Evolutionary conservation across 2,329 filamentous ascomycete species (phyloP).

Genomic region (Laburnicola sp.): DNA sequence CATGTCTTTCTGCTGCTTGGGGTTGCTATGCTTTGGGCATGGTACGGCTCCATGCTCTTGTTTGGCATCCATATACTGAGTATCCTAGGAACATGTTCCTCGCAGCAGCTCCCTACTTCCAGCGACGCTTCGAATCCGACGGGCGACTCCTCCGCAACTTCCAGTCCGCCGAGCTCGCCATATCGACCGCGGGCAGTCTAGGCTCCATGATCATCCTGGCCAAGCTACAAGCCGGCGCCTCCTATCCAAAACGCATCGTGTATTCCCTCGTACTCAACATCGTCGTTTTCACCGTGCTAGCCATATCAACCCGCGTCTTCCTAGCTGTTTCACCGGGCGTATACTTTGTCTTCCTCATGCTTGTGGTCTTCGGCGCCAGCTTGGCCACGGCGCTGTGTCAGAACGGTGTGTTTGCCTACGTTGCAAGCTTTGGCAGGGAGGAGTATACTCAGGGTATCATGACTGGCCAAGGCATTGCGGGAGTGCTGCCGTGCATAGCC

Average conservation of each 20-base stretch:
- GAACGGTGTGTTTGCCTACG: slow-evolving; percentile 93
- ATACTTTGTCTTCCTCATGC: slow-evolving; percentile 81
- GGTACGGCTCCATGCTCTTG: slow-evolving; percentile 58
- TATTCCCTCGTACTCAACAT: slow-evolving; percentile 75
- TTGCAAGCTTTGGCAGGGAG: slow-evolving; percentile 77
- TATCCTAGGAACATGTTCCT: slow-evolving; percentile 93
- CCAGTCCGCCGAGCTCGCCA: slow-evolving; percentile 84
- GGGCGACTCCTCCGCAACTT: slow-evolving; percentile 77
- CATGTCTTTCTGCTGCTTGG: slow-evolving; percentile 81
- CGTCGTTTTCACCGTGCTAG: slow-evolving; percentile 74
- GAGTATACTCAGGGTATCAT: slow-evolving; percentile 97
- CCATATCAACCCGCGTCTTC: slow-evolving; percentile 74
- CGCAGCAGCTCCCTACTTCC: slow-evolving; percentile 91
- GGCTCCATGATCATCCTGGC: slow-evolving; percentile 74
- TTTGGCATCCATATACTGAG: slow-evolving; percentile 13
- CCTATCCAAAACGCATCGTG: slow-evolving; percentile 85
- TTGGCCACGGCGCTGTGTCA: slow-evolving; percentile 83
- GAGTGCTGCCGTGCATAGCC: slow-evolving; percentile 83
- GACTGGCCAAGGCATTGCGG: slow-evolving; percentile 89
- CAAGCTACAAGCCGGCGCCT: slow-evolving; percentile 77
- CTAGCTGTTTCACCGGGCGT: slow-evolving; percentile 61
- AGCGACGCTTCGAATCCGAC: slow-evolving; percentile 73
- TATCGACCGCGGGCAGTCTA: slow-evolving; percentile 84
- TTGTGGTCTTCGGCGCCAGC: slow-evolving; percentile 78
- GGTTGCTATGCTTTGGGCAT: slow-evolving; percentile 95